phyloP scores from a whole-genome alignment of 495 filamentous ascomycete genomes.

The Lasiosphaeria ovina region DNA sequence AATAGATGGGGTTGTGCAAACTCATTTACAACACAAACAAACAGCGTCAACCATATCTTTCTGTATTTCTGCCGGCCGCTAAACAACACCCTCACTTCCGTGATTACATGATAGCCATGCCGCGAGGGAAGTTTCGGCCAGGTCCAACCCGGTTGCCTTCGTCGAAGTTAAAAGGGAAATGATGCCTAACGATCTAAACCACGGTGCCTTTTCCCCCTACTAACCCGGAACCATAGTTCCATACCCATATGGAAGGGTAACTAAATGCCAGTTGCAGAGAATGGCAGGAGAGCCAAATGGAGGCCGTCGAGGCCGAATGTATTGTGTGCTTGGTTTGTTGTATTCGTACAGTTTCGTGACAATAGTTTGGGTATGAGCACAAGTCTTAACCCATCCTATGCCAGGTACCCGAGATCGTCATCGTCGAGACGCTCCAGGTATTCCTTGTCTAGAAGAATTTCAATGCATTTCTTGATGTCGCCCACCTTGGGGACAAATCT shows the following conservation, averaged over 20 bases:
- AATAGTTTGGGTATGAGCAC: not conserved
- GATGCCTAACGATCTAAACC: not conserved
- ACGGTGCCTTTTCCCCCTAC: not conserved
- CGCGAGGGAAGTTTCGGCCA: not conserved
- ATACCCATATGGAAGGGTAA: not conserved
- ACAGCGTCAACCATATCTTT: too few species aligned
- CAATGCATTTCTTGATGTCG: conserved; percentile 99
- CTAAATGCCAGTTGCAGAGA: not conserved
- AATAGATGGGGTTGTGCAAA: too few species aligned
- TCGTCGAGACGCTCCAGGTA: conserved; percentile 94
- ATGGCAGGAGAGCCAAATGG: not conserved
- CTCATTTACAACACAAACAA: too few species aligned
- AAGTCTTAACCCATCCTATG: conserved; percentile 41
- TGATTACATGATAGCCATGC: not conserved
- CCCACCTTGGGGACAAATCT: conserved; percentile 89
- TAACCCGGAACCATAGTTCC: not conserved
- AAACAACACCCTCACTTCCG: too few species aligned
- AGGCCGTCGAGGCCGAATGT: not conserved
- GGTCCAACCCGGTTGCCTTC: not conserved
- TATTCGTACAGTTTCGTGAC: conserved; percentile 7
- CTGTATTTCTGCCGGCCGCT: too few species aligned
- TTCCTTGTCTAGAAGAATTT: conserved; percentile 98
- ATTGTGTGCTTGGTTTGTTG: not conserved
- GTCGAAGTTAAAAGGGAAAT: not conserved
- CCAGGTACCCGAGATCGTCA: conserved; percentile 90